phyloP scores from a whole-genome alignment of 371 early-diverging fungal species.

The Mortierella sp. region DNA sequence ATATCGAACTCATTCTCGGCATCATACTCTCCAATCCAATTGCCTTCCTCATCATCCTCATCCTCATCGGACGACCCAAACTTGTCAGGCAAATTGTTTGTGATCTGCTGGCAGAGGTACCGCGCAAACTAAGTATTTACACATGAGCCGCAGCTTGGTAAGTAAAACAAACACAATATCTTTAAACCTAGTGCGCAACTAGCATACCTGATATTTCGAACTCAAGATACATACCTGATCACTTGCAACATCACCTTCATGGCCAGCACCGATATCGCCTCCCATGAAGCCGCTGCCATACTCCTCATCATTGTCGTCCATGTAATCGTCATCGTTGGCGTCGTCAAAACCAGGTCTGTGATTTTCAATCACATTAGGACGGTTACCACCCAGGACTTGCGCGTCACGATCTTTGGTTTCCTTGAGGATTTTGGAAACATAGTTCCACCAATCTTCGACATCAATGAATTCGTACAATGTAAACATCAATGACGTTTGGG shows the following conservation, averaged over 20 bases:
- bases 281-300: slow-evolving; percentile 59
- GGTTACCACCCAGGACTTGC: slow-evolving; percentile 88
- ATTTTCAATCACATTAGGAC: slow-evolving; percentile 67
- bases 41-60: slow-evolving; percentile 71
- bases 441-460: slow-evolving; percentile 89
- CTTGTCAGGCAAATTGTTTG: slow-evolving; percentile 72
- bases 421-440: slow-evolving; percentile 79
- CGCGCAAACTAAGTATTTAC: slow-evolving; percentile 73
- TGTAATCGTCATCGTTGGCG: slow-evolving; percentile 56
- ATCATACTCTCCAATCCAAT: slow-evolving; percentile 54
- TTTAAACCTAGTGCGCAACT: background rate
- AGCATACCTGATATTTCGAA: background rate
- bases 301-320: slow-evolving; percentile 62
- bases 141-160: background rate
- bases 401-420: slow-evolving; percentile 91
- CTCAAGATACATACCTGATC: slow-evolving; percentile 59
- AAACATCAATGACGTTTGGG: slow-evolving; percentile 50
- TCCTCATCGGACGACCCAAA: slow-evolving; percentile 67
- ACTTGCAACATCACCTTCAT: slow-evolving; percentile 64
- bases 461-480: slow-evolving; percentile 70
- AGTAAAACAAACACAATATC: too few species aligned
- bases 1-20: slow-evolving; percentile 44
- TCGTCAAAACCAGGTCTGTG: slow-evolving; percentile 51
- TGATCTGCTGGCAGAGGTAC: slow-evolving; percentile 75
- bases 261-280: slow-evolving; percentile 59